A percentile compares a stretch with the other conserved stretches of the same genome.
These are phyloP conservation scores for Coniochaeta sp. DNA, from an alignment of 2,329 filamentous ascomycete species.

Conservation along the genomic window DNA sequence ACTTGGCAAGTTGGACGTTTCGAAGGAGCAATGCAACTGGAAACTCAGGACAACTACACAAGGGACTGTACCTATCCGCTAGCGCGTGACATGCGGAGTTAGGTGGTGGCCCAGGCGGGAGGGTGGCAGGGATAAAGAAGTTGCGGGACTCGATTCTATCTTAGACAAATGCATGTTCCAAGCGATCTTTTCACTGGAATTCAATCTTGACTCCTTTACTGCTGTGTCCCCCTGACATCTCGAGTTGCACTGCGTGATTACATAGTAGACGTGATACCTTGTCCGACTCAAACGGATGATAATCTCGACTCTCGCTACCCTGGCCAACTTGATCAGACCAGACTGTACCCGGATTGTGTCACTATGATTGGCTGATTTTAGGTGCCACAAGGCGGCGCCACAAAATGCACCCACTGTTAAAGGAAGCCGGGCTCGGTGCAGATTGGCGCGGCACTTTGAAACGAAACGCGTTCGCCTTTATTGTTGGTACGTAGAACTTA, in stretches of 20 bases:
- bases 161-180: background rate
- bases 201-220: background rate
- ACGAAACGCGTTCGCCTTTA: background rate
- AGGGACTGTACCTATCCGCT: background rate
- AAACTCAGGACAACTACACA: background rate
- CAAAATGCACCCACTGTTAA: background rate
- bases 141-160: too few relatives aligned
- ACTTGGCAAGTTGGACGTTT: background rate
- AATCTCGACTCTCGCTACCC: background rate
- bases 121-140: background rate
- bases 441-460: background rate
- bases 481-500: background rate
- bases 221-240: background rate
- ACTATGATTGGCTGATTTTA: background rate
- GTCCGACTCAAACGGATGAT: background rate
- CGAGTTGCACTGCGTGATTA: background rate
- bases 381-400: background rate
- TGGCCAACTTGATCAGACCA: background rate
- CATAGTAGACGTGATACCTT: background rate
- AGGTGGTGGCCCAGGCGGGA: background rate
- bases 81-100: background rate
- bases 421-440: background rate
- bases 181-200: background rate
- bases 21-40: background rate
- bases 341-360: background rate